A percentile compares a stretch with the other conserved stretches of the same genome.
Conservation (phyloP, 2,329 filamentous ascomycete genomes). For the Talaromyces sp. region DNA sequence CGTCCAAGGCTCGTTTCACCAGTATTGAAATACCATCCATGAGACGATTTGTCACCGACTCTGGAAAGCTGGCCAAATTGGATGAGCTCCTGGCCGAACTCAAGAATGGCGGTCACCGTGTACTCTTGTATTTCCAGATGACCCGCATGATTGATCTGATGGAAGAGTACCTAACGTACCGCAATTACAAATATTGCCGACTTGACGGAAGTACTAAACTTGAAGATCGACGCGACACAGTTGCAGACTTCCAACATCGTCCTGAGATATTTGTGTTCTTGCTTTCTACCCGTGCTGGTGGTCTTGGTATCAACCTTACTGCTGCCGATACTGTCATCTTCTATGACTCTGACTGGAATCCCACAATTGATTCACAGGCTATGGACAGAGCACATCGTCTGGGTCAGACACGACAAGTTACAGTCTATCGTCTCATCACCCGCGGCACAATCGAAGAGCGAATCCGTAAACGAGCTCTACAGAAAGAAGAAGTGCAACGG, state of each 20-base stretch:
- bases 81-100: constrained; percentile 83
- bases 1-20: constrained; percentile 78
- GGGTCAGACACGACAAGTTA: constrained; percentile 92
- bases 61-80: constrained; percentile 88
- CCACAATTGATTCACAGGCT: constrained; percentile 95
- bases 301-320: constrained; percentile 95
- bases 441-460: constrained; percentile 96
- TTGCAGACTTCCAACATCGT: constrained; percentile 91
- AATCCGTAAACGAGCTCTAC: constrained; percentile 91
- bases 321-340: constrained; percentile 98
- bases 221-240: constrained; percentile 93
- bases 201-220: constrained; percentile 96
- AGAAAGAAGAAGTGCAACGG: constrained; percentile 98
- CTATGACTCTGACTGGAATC: constrained; percentile 99
- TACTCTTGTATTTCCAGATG: constrained; percentile 99
- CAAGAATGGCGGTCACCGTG: constrained; percentile 88
- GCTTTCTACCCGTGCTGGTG: constrained; percentile 91
- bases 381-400: constrained; percentile 99
- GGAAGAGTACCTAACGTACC: constrained; percentile 98
- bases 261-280: constrained; percentile 97
- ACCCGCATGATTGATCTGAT: constrained; percentile 99
- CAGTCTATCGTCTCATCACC: constrained; percentile 95
- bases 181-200: constrained; percentile 98
- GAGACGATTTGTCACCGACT: constrained; percentile 96
- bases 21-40: constrained; percentile 93